Evolutionary conservation across 2,329 filamentous ascomycete genomes (phyloP), one percentile per base, ranked within the genome.

Genomic region (Ophiocordyceps sinensis): DNA sequence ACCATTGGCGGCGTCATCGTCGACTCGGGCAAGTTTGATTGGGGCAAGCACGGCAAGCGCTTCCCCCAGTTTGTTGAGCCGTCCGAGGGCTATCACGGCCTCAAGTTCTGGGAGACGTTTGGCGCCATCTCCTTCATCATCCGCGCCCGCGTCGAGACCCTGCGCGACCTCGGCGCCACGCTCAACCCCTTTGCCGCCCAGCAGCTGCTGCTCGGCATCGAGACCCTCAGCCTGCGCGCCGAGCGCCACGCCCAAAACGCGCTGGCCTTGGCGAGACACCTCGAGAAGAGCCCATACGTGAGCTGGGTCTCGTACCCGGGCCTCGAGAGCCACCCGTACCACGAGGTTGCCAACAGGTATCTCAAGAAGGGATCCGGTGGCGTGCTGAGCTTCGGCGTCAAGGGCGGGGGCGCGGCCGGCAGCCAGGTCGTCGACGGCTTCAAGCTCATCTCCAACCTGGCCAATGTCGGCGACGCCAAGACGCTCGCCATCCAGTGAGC

Each of bases 391-490:
- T 91, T 98, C 52, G 91, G 91, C 41, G 82, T 95, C 46, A 94
- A 93, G 67, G 88, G 89, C 3, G 87, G 85, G 45, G 85, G 76
- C 45, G 70, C 66, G n/a, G 86, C 83, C 14, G 89, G 91, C 45
- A 83, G 78, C 59, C 79, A 87, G 62, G 77, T 96, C 28, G 91
- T 96, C 40, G 91, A 98, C 63, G 79, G 79, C 51, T 93, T 98
- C 69, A 91, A 93, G 73, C 66, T 98, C 51, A 86, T 96, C 53
- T 94, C 86, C 15, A 95, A 96, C 64, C 68, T 96, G 51, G 91
- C 91, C 43, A 98, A 98, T 58, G 88, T 96, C 26, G 89, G 89
- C 43, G 89, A 96, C 60, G 85, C 84, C 38, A 96, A 96, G 74
- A 94, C 88, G 7, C 68, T 95, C 47, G 88, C 88, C 21, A 94